These are phyloP conservation scores for Pseudoneurospora amorphoporcata DNA, from an alignment of 495 filamentous ascomycete species.

Conservation along the genomic window DNA sequence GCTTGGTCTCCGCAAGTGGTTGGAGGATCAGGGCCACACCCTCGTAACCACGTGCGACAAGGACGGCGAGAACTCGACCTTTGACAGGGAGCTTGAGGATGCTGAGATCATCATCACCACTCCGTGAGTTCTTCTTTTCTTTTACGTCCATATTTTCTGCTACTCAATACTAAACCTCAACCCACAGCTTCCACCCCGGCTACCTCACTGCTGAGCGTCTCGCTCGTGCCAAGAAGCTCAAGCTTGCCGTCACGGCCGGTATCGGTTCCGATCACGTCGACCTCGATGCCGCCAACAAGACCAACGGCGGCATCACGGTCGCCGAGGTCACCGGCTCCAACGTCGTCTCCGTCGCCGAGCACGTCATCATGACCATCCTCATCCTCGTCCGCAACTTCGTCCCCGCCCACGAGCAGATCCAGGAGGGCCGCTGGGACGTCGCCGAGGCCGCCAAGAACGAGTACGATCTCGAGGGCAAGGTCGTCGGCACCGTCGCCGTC, in stretches of 20 bases:
- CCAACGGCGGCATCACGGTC: constrained; percentile 95
- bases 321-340: constrained; percentile 94
- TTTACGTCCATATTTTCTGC: constrained; percentile 4
- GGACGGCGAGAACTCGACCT: constrained; percentile 80
- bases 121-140: constrained; percentile 49
- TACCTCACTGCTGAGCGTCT: constrained; percentile 96
- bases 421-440: constrained; percentile 85
- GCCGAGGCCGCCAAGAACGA: constrained; percentile 94
- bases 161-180: neutral
- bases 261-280: constrained; percentile 98
- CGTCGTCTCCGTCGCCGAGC: constrained; percentile 82
- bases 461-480: constrained; percentile 94
- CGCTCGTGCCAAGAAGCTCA: constrained; percentile 96
- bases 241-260: constrained; percentile 91
- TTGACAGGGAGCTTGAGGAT: constrained; percentile 91
- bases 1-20: constrained; percentile 90
- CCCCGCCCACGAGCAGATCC: constrained; percentile 90
- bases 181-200: constrained; percentile 87
- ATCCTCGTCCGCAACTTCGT: constrained; percentile 95
- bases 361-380: constrained; percentile 99
- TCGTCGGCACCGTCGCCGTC: constrained; percentile 94
- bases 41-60: constrained; percentile 96
- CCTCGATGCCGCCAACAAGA: constrained; percentile 92
- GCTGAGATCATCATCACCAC: constrained; percentile 99
- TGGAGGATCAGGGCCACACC: constrained; percentile 91